A percentile compares a stretch with the other conserved stretches of the same genome.
Evolutionary conservation across 495 filamentous ascomycete species (phyloP).

Genomic region (Diplogelasinospora grovesii): DNA sequence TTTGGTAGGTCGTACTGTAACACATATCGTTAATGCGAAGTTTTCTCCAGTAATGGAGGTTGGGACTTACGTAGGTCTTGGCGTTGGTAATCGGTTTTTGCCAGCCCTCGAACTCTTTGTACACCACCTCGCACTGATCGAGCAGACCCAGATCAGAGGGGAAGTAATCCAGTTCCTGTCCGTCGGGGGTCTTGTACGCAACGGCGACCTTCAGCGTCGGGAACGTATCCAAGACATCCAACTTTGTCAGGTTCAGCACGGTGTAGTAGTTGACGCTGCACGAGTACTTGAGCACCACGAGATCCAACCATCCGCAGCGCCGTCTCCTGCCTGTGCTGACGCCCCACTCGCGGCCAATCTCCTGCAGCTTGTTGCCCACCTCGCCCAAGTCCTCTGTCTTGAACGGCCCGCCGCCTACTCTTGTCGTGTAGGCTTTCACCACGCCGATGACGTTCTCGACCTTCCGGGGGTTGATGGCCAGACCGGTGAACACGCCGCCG

Average conservation of each 20-base stretch:
- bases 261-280: constrained; percentile 67
- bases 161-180: constrained; percentile 29
- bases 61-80: constrained; percentile 23
- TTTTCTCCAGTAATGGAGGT: too few species aligned
- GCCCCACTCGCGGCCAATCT: constrained; percentile 57
- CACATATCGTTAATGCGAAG: too few species aligned
- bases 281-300: constrained; percentile 78
- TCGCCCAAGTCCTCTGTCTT: constrained; percentile 72
- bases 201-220: constrained; percentile 66
- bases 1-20: constrained; percentile 59
- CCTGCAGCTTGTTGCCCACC: constrained; percentile 35
- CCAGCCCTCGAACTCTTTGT: constrained; percentile 76
- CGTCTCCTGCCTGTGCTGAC: constrained; percentile 72
- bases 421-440: constrained; percentile 73
- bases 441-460: constrained; percentile 66
- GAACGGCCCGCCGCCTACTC: constrained; percentile 77
- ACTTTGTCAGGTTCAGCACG: constrained; percentile 73
- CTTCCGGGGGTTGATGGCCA: constrained; percentile 48
- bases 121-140: constrained; percentile 49
- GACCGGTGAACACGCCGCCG: constrained; percentile 70
- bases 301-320: constrained; percentile 85
- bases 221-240: constrained; percentile 82
- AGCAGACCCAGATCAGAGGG: constrained; percentile 31
- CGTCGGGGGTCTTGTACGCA: constrained; percentile 54
- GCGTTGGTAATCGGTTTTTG: constrained; percentile 52